Evolutionary conservation across 345 rosid species (phyloP).

Genomic region (Psidium guajava): DNA sequence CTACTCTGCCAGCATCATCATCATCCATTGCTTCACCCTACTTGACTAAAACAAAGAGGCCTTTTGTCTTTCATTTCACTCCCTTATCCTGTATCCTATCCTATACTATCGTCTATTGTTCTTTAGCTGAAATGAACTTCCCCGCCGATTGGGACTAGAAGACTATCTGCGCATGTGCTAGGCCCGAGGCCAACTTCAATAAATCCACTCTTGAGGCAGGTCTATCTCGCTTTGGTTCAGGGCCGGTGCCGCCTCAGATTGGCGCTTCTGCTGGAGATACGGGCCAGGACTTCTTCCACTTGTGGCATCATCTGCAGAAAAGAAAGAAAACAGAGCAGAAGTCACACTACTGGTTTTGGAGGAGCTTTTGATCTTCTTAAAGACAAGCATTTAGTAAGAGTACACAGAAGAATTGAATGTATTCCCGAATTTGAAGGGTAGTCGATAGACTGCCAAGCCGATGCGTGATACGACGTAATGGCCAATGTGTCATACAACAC

Average conservation of each 20-base stretch:
- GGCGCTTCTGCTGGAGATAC: constrained; percentile 22
- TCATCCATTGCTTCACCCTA: background rate
- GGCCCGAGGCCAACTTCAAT: constrained; percentile 11
- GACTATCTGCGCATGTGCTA: background rate
- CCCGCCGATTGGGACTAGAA: background rate
- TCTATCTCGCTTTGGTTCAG: constrained; percentile 30
- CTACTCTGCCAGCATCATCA: background rate
- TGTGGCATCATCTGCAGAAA: constrained; percentile 15
- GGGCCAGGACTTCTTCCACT: constrained; percentile 14
- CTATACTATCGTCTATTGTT: background rate
- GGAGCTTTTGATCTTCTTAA: background rate
- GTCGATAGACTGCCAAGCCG: background rate
- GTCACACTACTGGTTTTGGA: background rate
- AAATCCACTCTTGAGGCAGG: constrained; percentile 84
- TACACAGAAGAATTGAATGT: background rate
- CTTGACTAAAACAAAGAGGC: background rate
- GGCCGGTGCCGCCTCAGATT: constrained; percentile 20
- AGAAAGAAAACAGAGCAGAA: background rate
- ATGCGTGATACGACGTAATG: rapidly evolving
- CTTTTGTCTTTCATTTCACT: background rate
- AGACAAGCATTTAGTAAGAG: too few relatives aligned
- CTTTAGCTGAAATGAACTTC: background rate
- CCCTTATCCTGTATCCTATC: background rate
- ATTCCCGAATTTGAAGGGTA: background rate
- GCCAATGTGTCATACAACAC: too few relatives aligned